Evolutionary conservation across 2,329 filamentous ascomycete genomes (phyloP).

Genomic region (Beauveria australis): DNA sequence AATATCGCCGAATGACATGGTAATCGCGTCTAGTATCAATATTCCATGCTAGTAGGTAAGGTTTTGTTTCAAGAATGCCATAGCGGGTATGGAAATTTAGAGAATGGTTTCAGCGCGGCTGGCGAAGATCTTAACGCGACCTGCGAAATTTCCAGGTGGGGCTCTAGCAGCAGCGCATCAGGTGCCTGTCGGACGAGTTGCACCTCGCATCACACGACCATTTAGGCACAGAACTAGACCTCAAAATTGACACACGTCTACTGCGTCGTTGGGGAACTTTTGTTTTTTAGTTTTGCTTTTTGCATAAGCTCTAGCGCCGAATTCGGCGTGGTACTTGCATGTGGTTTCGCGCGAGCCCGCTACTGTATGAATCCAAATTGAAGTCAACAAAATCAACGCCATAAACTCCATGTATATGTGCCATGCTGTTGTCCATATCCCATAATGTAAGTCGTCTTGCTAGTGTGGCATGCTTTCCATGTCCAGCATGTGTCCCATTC

Average conservation of each 20-base stretch:
- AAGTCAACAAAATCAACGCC: not conserved
- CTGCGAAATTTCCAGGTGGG: constrained; percentile 10
- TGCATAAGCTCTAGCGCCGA: not conserved
- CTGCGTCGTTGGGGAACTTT: not conserved
- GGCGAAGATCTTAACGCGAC: not conserved
- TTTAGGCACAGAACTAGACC: not conserved
- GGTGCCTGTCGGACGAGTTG: not conserved
- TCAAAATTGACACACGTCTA: not conserved
- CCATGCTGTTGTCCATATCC: constrained; percentile 6
- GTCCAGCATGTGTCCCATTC: constrained; percentile 76
- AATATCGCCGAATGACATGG: constrained; percentile 35
- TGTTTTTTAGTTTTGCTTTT: not conserved
- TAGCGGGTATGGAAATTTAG: not conserved
- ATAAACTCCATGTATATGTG: constrained; percentile 12
- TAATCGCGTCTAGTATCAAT: not conserved
- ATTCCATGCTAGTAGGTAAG: not conserved
- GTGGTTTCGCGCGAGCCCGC: not conserved
- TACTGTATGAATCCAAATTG: not conserved
- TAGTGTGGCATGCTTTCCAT: constrained; percentile 29
- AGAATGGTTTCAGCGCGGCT: not conserved
- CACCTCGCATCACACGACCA: not conserved
- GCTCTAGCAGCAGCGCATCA: not conserved
- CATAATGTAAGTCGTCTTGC: not conserved
- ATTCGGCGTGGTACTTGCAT: not conserved
- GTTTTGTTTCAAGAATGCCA: not conserved